phyloP scores from a whole-genome alignment of 2,329 filamentous ascomycete genomes.

The Paraphaeosphaeria minitans region DNA sequence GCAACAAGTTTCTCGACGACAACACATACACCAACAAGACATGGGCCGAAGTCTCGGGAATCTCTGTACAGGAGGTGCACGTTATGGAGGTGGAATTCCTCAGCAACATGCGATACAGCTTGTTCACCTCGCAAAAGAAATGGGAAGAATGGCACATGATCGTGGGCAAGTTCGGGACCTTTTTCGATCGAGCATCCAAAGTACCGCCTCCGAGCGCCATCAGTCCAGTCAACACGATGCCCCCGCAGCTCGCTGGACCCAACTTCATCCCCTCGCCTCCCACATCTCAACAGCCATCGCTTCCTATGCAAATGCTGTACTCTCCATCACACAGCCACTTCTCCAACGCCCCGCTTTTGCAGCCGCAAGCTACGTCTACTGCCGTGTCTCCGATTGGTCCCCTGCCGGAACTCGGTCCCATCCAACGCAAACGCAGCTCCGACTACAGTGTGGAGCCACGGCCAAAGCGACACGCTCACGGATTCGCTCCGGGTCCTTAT shows the following conservation, averaged over 20 bases:
- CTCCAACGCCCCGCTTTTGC: slow-evolving; percentile 47
- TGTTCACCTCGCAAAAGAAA: slow-evolving; percentile 82
- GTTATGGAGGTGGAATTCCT: slow-evolving; percentile 99
- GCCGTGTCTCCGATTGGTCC: slow-evolving; percentile 51
- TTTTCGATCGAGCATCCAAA: slow-evolving; percentile 72
- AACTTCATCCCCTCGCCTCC: slow-evolving; percentile 58
- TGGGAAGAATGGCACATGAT: slow-evolving; percentile 89
- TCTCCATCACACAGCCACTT: slow-evolving; percentile 51
- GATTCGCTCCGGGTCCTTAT: slow-evolving; percentile 43
- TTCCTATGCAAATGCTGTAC: slow-evolving; percentile 50
- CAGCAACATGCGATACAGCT: slow-evolving; percentile 95
- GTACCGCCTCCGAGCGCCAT: slow-evolving; percentile 49
- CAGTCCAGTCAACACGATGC: slow-evolving; percentile 40
- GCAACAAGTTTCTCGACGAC: slow-evolving; percentile 98
- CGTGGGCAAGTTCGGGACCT: slow-evolving; percentile 80
- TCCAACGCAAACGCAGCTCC: slow-evolving; percentile 62
- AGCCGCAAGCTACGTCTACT: slow-evolving; percentile 49
- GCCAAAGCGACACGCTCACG: slow-evolving; percentile 57
- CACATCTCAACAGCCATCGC: slow-evolving; percentile 56
- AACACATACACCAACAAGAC: slow-evolving; percentile 99
- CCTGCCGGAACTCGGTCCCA: slow-evolving; percentile 50
- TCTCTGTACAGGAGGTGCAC: slow-evolving; percentile 92
- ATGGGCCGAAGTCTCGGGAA: slow-evolving; percentile 96
- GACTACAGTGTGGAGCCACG: slow-evolving; percentile 63
- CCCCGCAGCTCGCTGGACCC: slow-evolving; percentile 46